Evolutionary conservation across 371 early-diverging fungal genomes (phyloP), one percentile per base, ranked within the genome.

Genomic region (Rhizopus sp.): DNA sequence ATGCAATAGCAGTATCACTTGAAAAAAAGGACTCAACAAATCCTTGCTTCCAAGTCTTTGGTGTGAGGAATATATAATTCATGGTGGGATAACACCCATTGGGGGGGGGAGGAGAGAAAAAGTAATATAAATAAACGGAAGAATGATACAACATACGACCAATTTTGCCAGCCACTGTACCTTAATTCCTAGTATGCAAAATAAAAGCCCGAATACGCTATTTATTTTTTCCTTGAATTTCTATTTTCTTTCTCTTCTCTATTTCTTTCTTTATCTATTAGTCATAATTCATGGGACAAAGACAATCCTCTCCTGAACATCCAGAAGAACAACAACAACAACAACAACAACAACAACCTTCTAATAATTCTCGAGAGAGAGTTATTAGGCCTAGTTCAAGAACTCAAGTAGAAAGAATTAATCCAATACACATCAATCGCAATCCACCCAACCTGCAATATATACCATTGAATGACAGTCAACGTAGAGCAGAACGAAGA

Each of bases 401-500:
- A 55, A 13, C 45, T 35, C 45, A 39, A 44, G n/a, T 49, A 3
- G 57, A 57, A 33, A 38, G 58, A 50, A 49, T 17, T 12, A 53
- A 40, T 15, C 54, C 53, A 29, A n/a, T 38, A 15, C 15, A 16
- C 6, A 50, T 30, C 29, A 17, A 33, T 17, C 9, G 7, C 13
- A 15, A 8, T 31, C 5, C 38, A 38, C 42, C 53, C 32, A 53
- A 29, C 9, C 13, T 34, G 6, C 41, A 17, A 10, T 51, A 34
- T 31, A 44, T 57, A 33, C 58, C 58, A 4, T 40, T 41, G 9
- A 41, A 50, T 35, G 55, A 60, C 8, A 61, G 37, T 17, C 61
- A 61, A 45, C 55, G 61, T 8, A 44, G 63, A 53, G 57, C 40
- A 30, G 53, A 63, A 53, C 37, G 63, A 49, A 44, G 57, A 38